Evolutionary conservation across 495 filamentous ascomycete genomes (phyloP).

Genomic region (Aspergillus asperescens): DNA sequence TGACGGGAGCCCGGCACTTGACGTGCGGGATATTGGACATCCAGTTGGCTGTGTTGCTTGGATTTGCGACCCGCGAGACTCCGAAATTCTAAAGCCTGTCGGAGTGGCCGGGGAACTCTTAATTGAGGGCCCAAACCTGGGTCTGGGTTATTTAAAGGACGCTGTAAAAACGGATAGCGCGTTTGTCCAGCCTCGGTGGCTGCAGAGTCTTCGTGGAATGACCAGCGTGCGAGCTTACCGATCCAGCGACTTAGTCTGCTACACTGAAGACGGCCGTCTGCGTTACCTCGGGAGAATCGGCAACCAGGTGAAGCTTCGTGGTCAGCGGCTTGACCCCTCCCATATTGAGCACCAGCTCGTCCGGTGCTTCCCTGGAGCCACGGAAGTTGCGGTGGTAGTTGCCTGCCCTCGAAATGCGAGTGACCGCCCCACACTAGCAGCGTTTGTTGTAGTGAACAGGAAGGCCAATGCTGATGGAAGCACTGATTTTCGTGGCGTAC

Average conservation of each 20-base stretch:
- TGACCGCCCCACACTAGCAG: not conserved
- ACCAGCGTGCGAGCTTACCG: not conserved
- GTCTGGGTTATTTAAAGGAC: not conserved
- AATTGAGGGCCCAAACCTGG: not conserved
- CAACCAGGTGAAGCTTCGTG: not conserved
- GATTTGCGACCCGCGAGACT: not conserved
- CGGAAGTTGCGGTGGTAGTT: not conserved
- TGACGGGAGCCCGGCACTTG: not conserved
- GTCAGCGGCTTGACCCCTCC: not conserved
- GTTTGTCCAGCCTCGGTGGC: not conserved
- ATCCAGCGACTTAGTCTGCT: not conserved
- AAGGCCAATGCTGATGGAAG: too few species aligned
- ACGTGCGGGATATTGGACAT: not conserved
- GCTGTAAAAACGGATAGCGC: not conserved
- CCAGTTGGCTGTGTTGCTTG: not conserved
- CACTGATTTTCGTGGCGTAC: not conserved
- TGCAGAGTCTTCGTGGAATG: not conserved
- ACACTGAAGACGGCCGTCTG: not conserved
- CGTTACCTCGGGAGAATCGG: not conserved
- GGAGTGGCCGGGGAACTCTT: not conserved
- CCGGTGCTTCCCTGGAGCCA: not conserved
- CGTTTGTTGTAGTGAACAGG: not conserved
- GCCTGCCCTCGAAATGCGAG: not conserved
- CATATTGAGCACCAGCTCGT: not conserved
- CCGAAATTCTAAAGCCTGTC: not conserved